Conservation (phyloP, 768 basidiomycete species). For the Nidularia pulvinata region DNA sequence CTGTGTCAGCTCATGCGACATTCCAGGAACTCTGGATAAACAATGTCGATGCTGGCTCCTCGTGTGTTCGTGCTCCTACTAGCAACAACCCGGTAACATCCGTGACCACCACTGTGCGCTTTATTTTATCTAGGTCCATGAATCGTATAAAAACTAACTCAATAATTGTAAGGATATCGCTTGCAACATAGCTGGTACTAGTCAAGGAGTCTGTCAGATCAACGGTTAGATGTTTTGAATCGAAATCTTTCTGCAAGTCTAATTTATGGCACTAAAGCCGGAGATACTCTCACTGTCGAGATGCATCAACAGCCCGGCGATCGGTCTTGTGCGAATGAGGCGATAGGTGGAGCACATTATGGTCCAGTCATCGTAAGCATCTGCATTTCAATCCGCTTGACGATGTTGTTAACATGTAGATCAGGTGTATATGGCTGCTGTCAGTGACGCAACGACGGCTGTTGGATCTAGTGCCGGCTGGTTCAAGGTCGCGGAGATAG, state of each 20-base stretch:
- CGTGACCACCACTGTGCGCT: conserved; percentile 29
- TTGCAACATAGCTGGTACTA: conserved; percentile 39
- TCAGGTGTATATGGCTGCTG: conserved; percentile 38
- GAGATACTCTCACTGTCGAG: conserved; percentile 48
- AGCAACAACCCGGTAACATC: conserved; percentile 48
- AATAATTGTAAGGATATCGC: conserved; percentile 34
- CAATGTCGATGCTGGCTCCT: conserved; percentile 41
- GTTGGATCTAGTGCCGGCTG: conserved; percentile 36
- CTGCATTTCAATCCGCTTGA: too few relatives aligned
- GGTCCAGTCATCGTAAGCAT: conserved; percentile 33
- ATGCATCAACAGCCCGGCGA: conserved; percentile 53
- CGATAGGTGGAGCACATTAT: conserved; percentile 53
- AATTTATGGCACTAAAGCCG: conserved; percentile 23
- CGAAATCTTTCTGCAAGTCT: background rate
- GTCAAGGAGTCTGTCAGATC: conserved; percentile 36
- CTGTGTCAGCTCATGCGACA: conserved; percentile 48
- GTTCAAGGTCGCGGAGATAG: conserved; percentile 54
- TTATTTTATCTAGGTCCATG: background rate
- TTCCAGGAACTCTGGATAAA: conserved; percentile 57
- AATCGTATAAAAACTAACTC: background rate
- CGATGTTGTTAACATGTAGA: too few relatives aligned
- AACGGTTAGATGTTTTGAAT: conserved; percentile 24
- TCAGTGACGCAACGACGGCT: conserved; percentile 41
- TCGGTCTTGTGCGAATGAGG: conserved; percentile 42
- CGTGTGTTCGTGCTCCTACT: conserved; percentile 41